Conservation (phyloP, 352 stramenopile genomes). For the Pythium guiyangense region DNA sequence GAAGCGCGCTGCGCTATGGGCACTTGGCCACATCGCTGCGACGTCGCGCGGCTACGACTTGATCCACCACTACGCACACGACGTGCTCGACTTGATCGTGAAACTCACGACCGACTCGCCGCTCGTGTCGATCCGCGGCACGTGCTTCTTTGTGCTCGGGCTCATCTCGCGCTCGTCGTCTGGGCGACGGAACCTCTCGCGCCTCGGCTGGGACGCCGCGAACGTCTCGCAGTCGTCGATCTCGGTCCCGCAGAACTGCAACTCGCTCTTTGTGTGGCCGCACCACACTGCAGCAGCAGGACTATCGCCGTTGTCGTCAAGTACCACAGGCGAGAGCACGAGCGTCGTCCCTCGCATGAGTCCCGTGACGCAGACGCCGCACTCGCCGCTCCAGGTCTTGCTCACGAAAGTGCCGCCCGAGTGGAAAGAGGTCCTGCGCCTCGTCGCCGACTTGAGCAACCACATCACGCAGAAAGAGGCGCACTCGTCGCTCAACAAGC, state of each 20-base stretch:
- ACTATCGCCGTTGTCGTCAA: too few relatives aligned
- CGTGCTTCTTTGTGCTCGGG: slow-evolving; percentile 83
- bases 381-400: slow-evolving; percentile 58
- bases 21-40: slow-evolving; percentile 75
- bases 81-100: slow-evolving; percentile 85
- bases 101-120: slow-evolving; percentile 80
- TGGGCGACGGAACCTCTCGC: slow-evolving; percentile 60
- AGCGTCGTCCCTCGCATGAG: slow-evolving; percentile 15
- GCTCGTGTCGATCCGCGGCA: slow-evolving; percentile 80
- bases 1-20: slow-evolving; percentile 82
- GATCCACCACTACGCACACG: slow-evolving; percentile 72
- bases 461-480: slow-evolving; percentile 89
- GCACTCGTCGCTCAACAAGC: slow-evolving; percentile 79
- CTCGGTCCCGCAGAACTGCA: slow-evolving; percentile 74
- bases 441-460: slow-evolving; percentile 82
- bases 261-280: slow-evolving; percentile 80
- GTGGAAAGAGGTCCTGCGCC: slow-evolving; percentile 73
- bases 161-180: slow-evolving; percentile 64
- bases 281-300: slow-evolving; percentile 15
- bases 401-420: slow-evolving; percentile 66
- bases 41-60: slow-evolving; percentile 78
- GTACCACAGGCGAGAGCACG: not conserved
- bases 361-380: slow-evolving; percentile 56
- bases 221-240: slow-evolving; percentile 73
- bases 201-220: slow-evolving; percentile 75